Evolutionary conservation across 495 filamentous ascomycete species (phyloP).

Genomic region (Hypoxylon trugodes): DNA sequence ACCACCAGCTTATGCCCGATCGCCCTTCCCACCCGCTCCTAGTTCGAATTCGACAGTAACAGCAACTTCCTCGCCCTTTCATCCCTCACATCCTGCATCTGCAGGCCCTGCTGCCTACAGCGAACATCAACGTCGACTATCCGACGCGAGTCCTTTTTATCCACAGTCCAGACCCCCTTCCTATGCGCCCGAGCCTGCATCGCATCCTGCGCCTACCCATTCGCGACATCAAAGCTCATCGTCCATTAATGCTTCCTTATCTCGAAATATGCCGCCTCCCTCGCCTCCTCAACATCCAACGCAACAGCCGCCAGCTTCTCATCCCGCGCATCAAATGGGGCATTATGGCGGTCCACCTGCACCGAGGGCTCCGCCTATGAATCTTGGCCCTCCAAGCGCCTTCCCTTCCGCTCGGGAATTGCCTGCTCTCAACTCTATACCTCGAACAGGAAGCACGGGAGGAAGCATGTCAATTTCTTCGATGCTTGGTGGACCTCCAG

Average conservation of each 20-base stretch:
- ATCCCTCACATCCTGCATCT: constrained; percentile 42
- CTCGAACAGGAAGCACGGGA: constrained; percentile 56
- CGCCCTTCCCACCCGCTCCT: constrained; percentile 45
- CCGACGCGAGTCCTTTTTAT: constrained; percentile 56
- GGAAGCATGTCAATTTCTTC: constrained; percentile 97
- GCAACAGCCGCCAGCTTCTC: constrained; percentile 44
- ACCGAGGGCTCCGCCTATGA: constrained; percentile 59
- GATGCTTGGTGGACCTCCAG: constrained; percentile 77
- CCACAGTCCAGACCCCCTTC: constrained; percentile 49
- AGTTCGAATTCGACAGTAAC: constrained; percentile 30
- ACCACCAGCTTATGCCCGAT: constrained; percentile 44
- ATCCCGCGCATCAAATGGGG: constrained; percentile 50
- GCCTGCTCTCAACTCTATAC: constrained; percentile 59
- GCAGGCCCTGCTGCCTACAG: constrained; percentile 46
- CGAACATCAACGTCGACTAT: constrained; percentile 59
- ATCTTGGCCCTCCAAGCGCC: constrained; percentile 59
- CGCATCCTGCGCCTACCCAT: constrained; percentile 55
- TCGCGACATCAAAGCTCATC: constrained; percentile 63
- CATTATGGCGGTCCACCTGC: constrained; percentile 55
- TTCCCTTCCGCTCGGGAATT: constrained; percentile 64
- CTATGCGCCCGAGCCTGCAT: constrained; percentile 55
- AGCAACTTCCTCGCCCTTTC: constrained; percentile 37
- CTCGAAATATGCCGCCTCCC: constrained; percentile 62
- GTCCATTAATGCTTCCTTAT: constrained; percentile 57
- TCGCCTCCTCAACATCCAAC: constrained; percentile 56